A percentile compares a stretch with the other conserved stretches of the same genome.
These are phyloP conservation scores for Camellia oleifera DNA, from an alignment of 179 eudicot species.

Conservation along the genomic window DNA sequence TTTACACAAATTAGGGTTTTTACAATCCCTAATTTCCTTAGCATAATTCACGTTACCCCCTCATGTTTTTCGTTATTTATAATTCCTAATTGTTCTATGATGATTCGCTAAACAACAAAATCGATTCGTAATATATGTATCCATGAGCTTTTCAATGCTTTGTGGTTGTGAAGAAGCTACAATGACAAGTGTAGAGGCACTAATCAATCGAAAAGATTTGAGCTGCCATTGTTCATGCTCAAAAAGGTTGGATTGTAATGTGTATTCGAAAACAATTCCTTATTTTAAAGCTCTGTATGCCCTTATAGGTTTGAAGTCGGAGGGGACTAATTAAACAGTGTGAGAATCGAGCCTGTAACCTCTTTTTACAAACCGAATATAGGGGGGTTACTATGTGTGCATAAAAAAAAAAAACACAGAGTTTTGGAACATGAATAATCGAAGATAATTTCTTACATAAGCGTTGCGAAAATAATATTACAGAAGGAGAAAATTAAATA, in stretches of 20 bases:
- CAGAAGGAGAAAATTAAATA: too few species aligned
- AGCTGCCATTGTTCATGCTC: background rate
- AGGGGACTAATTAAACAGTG: background rate
- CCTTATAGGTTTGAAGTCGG: background rate
- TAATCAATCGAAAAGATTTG: background rate
- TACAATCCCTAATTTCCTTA: background rate
- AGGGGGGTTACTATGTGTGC: too few species aligned
- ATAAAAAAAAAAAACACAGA: too few species aligned
- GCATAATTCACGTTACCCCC: background rate
- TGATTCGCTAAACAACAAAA: background rate
- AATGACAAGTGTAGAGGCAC: background rate
- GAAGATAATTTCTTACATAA: too few species aligned
- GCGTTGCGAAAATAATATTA: too few species aligned
- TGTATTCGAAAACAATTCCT: background rate
- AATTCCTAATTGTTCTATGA: background rate
- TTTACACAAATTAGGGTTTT: constrained; percentile 11
- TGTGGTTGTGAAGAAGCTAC: background rate
- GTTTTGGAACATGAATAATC: too few species aligned
- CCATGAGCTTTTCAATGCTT: background rate
- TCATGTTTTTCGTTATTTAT: background rate
- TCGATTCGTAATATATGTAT: background rate
- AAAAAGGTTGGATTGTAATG: background rate
- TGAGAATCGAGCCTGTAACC: background rate
- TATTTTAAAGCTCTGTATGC: background rate
- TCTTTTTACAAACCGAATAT: too few species aligned